Percentiles rank a stretch among this genome's conserved stretches.
phyloP scores from a whole-genome alignment of 192 early-diverging fungal species.

The Phlyctochytrium planicorne region DNA sequence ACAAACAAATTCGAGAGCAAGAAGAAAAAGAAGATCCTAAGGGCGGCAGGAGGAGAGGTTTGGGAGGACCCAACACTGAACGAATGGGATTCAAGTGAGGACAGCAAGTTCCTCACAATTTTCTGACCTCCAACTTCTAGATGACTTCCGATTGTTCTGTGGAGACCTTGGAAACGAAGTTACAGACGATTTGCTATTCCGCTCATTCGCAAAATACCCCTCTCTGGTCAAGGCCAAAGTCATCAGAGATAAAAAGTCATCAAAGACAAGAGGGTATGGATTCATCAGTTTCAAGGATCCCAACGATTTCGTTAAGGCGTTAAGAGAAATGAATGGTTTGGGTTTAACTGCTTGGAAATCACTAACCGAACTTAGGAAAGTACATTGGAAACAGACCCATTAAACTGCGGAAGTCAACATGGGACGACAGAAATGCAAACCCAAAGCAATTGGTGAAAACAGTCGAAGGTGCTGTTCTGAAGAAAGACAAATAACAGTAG shows the following conservation, averaged over 20 bases:
- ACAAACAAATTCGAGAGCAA: slow-evolving; percentile 36
- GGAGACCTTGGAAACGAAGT: slow-evolving; percentile 95
- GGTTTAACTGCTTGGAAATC: slow-evolving; percentile 6
- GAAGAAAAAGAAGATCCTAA: slow-evolving; percentile 67
- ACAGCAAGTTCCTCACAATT: slow-evolving; percentile 23
- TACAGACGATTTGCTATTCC: slow-evolving; percentile 74
- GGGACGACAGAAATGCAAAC: slow-evolving; percentile 87
- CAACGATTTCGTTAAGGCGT: slow-evolving; percentile 87
- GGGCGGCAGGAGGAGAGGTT: slow-evolving; percentile 86
- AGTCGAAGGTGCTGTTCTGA: slow-evolving; percentile 17
- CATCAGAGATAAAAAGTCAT: slow-evolving; percentile 79
- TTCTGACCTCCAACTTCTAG: slow-evolving; percentile 29
- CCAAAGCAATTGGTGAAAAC: slow-evolving; percentile 47
- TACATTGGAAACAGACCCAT: slow-evolving; percentile 95
- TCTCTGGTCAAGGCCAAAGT: slow-evolving; percentile 80
- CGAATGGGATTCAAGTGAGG: slow-evolving; percentile 86
- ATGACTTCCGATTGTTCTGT: slow-evolving; percentile 92
- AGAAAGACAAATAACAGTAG: too few relatives aligned
- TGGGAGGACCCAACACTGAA: slow-evolving; percentile 89
- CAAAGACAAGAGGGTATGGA: slow-evolving; percentile 89
- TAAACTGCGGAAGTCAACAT: slow-evolving; percentile 88
- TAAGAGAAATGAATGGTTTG: slow-evolving; percentile 93
- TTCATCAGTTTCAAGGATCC: slow-evolving; percentile 91
- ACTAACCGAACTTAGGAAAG: slow-evolving; percentile 61
- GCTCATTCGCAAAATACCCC: slow-evolving; percentile 84